Percentiles rank a stretch among this genome's conserved stretches.
These are phyloP conservation scores for Sonneratia caseolaris DNA, from an alignment of 345 rosid genomes.

Conservation along the genomic window DNA sequence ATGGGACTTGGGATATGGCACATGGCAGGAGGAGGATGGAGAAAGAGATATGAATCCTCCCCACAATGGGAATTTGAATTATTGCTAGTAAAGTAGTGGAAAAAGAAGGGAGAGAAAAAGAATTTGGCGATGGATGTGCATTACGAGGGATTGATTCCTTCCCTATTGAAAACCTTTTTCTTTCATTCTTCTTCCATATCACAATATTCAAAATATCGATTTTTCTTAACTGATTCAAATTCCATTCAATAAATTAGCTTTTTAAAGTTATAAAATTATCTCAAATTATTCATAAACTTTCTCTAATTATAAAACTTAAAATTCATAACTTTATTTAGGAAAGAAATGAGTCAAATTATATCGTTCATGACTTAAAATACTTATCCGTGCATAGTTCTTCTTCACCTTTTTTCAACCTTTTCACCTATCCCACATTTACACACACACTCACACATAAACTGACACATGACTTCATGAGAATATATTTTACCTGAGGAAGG, in stretches of 20 bases:
- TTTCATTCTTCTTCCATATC: no score
- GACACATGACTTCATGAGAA: constrained; percentile 8
- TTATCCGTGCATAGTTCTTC: neutral
- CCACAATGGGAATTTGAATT: constrained; percentile 42
- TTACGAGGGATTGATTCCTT: constrained; percentile 53
- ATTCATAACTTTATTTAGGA: no score
- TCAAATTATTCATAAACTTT: no score
- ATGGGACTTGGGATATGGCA: neutral
- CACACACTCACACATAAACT: constrained; percentile 1
- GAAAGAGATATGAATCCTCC: constrained; percentile 32
- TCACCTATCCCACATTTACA: constrained; percentile 25
- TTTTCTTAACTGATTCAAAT: no score
- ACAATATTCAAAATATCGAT: no score
- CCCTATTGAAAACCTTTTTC: neutral
- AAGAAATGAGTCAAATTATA: no score
- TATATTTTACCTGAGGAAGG: constrained; percentile 39
- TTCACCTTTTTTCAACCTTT: constrained; percentile 16
- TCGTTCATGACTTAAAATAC: no score
- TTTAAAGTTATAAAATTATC: no score
- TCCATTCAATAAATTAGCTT: no score
- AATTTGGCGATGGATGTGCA: constrained; percentile 39
- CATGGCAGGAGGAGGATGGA: constrained; percentile 4
- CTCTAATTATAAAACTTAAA: no score
- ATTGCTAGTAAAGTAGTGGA: constrained; percentile 34
- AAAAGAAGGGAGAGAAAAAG: constrained; percentile 35